Base-by-base conservation (phyloP, 1,284 basidiomycete genomes). In the Pascua guehoae region DNA sequence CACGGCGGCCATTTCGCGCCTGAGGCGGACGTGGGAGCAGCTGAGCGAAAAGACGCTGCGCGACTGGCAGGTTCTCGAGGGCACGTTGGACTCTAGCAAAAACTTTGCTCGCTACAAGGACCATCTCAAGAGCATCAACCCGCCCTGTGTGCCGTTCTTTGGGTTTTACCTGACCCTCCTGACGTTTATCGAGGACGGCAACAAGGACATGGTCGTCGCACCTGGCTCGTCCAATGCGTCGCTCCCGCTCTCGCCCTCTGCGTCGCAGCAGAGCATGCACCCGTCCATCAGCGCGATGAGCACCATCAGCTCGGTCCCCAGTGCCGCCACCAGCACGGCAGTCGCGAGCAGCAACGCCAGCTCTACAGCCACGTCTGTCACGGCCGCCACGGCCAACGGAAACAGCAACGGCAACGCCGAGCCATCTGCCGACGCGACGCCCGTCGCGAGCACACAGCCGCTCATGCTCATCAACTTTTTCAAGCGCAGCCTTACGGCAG, bases 101-200 rank as follows among this genome's bases (percentile, higher is more conserved):
- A 98, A 98, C 70, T 98, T 96, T 79, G 87, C 85, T 38, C 89
- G 88, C 67, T 98, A 98, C 77, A 87, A 91, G 53, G 86, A 88
- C 60, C 84, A 87, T 53, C 84, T 99, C 68, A 87, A 89, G 47
- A 85, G 83, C 47, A 87, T 96, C 58, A 86, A 88, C 42, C 92
- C 94, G 0, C 95, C 96, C 49, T 97, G 94, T 75, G 94, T 98
- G 0, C 96, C 96, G 7, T 99, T 98, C 79, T 88, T 99, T 53
- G 95, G 95, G 66, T 90, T 97, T 55, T 98, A 96, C 80, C 83
- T 98, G 16, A 93, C 94, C 5, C 91, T 91, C 24, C 81, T 98
- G 56, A 94, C 93, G 4, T 98, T 98, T 78, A 96, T 97, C 73
- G 92, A 97, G 75, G 96, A 98, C 70, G 96, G 95, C n/a, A 94